Percentiles rank a stretch among this genome's conserved stretches.
Evolutionary conservation across 2,329 filamentous ascomycete genomes (phyloP).

Genomic region (Xylariaceae sp.): DNA sequence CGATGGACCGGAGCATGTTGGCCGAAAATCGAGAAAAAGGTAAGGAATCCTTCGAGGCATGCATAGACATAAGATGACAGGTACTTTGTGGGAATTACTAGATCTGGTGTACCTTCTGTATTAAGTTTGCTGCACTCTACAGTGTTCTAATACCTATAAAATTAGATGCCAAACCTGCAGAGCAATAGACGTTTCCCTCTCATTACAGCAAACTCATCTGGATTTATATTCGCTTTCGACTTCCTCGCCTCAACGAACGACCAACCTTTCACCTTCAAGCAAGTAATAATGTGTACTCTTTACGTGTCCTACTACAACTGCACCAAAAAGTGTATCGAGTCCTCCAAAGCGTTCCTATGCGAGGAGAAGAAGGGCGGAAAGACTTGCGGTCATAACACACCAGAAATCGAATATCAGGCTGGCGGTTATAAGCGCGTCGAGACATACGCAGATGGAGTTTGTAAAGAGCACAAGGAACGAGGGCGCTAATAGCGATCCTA

Average conservation of each 20-base stretch:
- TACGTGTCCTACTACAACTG: conserved; percentile 6
- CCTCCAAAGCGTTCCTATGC: neutral
- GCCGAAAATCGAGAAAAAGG: no score
- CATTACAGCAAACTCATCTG: neutral
- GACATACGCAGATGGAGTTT: conserved; percentile 4
- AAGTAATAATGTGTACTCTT: conserved; percentile 3
- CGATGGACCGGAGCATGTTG: no score
- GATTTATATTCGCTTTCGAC: neutral
- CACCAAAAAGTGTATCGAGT: conserved; percentile 2
- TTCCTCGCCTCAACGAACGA: neutral
- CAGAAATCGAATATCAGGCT: no score
- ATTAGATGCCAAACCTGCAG: no score
- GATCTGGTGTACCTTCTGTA: no score
- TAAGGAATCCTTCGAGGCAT: no score
- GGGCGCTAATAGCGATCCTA: neutral
- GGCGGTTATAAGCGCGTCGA: neutral
- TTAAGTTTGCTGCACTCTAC: no score
- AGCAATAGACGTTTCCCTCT: neutral
- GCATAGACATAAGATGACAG: no score
- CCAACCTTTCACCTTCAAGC: neutral
- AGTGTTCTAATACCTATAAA: conserved; percentile 4
- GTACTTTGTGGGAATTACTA: no score
- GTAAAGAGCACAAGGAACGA: conserved; percentile 1
- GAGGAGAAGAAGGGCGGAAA: neutral
- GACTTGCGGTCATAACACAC: neutral